Conservation (phyloP, 345 rosid species). For the Arabidopsis thaliana region TAIR10.1 NC_003070.9:22965501-22966000, state of each 20-base stretch:
- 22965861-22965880: constrained; percentile 80
- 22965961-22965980: constrained; percentile 72
- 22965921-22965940: constrained; percentile 80
- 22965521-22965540: constrained; percentile 79
- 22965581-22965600: constrained; percentile 89
- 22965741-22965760: constrained; percentile 63
- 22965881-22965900: constrained; percentile 79
- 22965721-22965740: constrained; percentile 72
- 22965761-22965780: constrained; percentile 63
- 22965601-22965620: constrained; percentile 89
- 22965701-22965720: constrained; percentile 60
- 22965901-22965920: constrained; percentile 77
- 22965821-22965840: constrained; percentile 31
- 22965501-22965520: constrained; percentile 82
- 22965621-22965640: constrained; percentile 67
- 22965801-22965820: constrained; percentile 24
- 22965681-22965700: neutral
- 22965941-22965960: constrained; percentile 90
- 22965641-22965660: constrained; percentile 59
- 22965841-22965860: constrained; percentile 28
- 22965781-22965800: constrained; percentile 58
- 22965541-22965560: constrained; percentile 64
- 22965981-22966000: constrained; percentile 72
- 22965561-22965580: constrained; percentile 71
- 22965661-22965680: neutral